Evolutionary conservation across 2,329 filamentous ascomycete species (phyloP).

Genomic region (Sarocladiaceae sp.): DNA sequence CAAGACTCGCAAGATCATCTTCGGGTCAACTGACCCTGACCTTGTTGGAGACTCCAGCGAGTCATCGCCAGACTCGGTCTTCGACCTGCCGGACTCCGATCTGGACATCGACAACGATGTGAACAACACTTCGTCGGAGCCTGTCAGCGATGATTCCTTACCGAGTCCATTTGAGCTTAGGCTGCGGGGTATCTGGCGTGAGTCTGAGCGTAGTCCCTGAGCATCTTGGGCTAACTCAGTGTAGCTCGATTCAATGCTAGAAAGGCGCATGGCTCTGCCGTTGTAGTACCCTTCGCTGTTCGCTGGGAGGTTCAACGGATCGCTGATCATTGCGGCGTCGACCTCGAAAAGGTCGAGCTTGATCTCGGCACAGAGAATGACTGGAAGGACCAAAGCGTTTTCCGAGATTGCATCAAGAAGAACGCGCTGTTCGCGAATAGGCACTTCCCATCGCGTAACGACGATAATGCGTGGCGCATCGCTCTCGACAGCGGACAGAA

Average conservation of each 20-base stretch:
- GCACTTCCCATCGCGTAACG: constrained; percentile 40
- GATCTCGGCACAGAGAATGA: constrained; percentile 13
- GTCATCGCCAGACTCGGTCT: not conserved
- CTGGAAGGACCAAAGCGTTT: constrained; percentile 36
- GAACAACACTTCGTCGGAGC: not conserved
- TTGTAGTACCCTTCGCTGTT: constrained; percentile 29
- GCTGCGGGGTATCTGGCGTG: constrained; percentile 30
- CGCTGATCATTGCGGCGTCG: constrained; percentile 37
- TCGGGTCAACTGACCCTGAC: not conserved
- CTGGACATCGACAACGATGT: not conserved
- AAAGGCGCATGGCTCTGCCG: too few species aligned
- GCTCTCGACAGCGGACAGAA: constrained; percentile 31
- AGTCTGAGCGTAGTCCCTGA: too few species aligned
- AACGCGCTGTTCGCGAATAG: constrained; percentile 37
- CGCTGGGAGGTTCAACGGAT: constrained; percentile 47
- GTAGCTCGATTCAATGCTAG: not conserved
- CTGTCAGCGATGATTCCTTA: not conserved
- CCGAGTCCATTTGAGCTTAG: not conserved
- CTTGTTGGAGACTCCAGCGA: not conserved
- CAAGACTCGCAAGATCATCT: not conserved
- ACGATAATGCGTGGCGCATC: constrained; percentile 37
- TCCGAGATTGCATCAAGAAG: constrained; percentile 35
- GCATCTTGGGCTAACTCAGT: too few species aligned
- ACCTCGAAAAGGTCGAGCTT: constrained; percentile 28
- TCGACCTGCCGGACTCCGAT: too few species aligned